phyloP scores from a whole-genome alignment of 768 basidiomycete genomes.

The Boletus pseudopeckii region DNA sequence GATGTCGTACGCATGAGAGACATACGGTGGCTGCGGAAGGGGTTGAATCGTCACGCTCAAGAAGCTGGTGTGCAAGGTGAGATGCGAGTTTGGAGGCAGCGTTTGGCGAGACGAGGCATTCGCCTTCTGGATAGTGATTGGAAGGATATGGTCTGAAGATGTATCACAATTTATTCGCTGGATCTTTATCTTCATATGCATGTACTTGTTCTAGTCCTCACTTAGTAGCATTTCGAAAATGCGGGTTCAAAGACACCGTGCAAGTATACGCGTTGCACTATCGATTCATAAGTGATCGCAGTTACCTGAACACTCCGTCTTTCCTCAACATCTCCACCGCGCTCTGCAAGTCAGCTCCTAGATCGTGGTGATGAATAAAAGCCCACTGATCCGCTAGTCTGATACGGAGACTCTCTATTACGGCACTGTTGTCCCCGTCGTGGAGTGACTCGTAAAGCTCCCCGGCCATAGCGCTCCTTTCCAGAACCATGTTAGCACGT shows the following conservation, averaged over 20 bases:
- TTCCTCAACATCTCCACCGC: conserved; percentile 27
- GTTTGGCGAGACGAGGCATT: conserved; percentile 55
- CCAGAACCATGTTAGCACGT: conserved; percentile 48
- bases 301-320: not conserved
- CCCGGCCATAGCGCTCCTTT: conserved; percentile 40
- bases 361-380: conserved; percentile 49
- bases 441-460: conserved; percentile 34
- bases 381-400: conserved; percentile 42
- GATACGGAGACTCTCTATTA: conserved; percentile 29
- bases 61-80: conserved; percentile 79
- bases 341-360: conserved; percentile 37
- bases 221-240: not conserved
- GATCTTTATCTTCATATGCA: conserved; percentile 9
- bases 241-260: not conserved
- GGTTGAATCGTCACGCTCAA: conserved; percentile 61
- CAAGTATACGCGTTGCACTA: not conserved
- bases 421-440: conserved; percentile 32
- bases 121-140: conserved; percentile 71
- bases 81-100: conserved; percentile 69
- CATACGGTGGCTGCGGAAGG: conserved; percentile 68
- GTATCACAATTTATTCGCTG: not conserved
- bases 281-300: not conserved
- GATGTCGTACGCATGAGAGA: conserved; percentile 59
- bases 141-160: conserved; percentile 41
- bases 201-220: conserved; percentile 2